Conservation (phyloP, 2,329 filamentous ascomycete genomes). For the Cercospora sp. region DNA sequence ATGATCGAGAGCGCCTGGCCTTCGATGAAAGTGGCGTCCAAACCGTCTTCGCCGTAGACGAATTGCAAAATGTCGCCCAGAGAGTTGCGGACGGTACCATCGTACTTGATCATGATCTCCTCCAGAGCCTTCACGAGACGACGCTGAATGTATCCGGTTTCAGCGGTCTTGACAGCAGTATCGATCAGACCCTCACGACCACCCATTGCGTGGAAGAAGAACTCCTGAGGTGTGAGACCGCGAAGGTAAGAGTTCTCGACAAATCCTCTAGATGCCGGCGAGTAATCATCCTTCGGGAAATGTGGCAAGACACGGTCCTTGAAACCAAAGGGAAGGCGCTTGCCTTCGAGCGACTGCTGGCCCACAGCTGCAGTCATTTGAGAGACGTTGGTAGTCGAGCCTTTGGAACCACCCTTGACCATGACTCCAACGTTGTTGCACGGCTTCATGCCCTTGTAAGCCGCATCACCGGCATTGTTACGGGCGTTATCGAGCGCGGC, state of each 20-base stretch:
- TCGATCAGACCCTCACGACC: slow-evolving; percentile 99
- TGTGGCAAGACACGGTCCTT: slow-evolving; percentile 96
- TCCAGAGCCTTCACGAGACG: slow-evolving; percentile 97
- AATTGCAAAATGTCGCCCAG: slow-evolving; percentile 96
- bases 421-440: slow-evolving; percentile 96
- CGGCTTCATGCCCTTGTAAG: slow-evolving; percentile 89
- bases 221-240: slow-evolving; percentile 90
- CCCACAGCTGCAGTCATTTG: slow-evolving; percentile 99
- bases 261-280: slow-evolving; percentile 92
- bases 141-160: slow-evolving; percentile 98
- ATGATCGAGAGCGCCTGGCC: slow-evolving; percentile 87
- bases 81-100: slow-evolving; percentile 95
- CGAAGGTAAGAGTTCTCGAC: slow-evolving; percentile 98
- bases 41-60: slow-evolving; percentile 93
- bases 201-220: slow-evolving; percentile 99
- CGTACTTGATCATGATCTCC: slow-evolving; percentile 96
- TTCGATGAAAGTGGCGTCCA: slow-evolving; percentile 92
- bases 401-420: slow-evolving; percentile 95
- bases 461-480: slow-evolving; percentile 92
- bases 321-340: slow-evolving; percentile 98
- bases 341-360: slow-evolving; percentile 96
- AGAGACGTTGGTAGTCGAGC: slow-evolving; percentile 98
- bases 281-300: slow-evolving; percentile 99
- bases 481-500: slow-evolving; percentile 91
- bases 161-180: slow-evolving; percentile 98